Evolutionary conservation across 2,329 filamentous ascomycete species (phyloP).

Genomic region (Hymenotorrendiella dingleyae): DNA sequence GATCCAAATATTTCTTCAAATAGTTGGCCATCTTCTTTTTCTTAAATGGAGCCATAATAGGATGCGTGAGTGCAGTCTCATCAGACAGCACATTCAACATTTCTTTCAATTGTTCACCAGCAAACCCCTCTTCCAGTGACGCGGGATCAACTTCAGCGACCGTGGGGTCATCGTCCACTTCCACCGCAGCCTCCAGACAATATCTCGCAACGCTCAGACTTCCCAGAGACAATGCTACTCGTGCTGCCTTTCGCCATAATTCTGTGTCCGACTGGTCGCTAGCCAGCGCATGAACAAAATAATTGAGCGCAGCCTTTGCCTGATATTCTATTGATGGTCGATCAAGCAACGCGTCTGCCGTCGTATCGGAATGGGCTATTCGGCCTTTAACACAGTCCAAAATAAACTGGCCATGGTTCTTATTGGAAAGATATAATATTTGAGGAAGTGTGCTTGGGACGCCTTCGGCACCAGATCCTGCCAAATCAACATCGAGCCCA

Average conservation of each 20-base stretch:
- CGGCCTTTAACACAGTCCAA: constrained; percentile 66
- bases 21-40: constrained; percentile 45
- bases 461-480: constrained; percentile 61
- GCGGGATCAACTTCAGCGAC: constrained; percentile 56
- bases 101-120: constrained; percentile 55
- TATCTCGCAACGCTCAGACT: constrained; percentile 54
- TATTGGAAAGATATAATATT: constrained; percentile 87
- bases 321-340: constrained; percentile 30
- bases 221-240: constrained; percentile 52
- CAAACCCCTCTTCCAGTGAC: constrained; percentile 56
- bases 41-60: constrained; percentile 51
- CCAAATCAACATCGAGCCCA: constrained; percentile 46
- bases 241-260: constrained; percentile 54
- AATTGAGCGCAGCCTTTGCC: constrained; percentile 42
- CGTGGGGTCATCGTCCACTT: constrained; percentile 61
- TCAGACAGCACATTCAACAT: constrained; percentile 50
- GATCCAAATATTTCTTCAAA: constrained; percentile 52
- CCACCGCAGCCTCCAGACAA: constrained; percentile 60
- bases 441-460: constrained; percentile 78
- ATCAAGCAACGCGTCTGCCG: constrained; percentile 30
- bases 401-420: constrained; percentile 88
- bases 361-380: constrained; percentile 33
- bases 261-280: constrained; percentile 63
- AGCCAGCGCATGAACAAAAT: constrained; percentile 54
- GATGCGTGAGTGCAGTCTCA: constrained; percentile 52